phyloP scores from a whole-genome alignment of 75 land plant genomes.

The Picea glauca region DNA sequence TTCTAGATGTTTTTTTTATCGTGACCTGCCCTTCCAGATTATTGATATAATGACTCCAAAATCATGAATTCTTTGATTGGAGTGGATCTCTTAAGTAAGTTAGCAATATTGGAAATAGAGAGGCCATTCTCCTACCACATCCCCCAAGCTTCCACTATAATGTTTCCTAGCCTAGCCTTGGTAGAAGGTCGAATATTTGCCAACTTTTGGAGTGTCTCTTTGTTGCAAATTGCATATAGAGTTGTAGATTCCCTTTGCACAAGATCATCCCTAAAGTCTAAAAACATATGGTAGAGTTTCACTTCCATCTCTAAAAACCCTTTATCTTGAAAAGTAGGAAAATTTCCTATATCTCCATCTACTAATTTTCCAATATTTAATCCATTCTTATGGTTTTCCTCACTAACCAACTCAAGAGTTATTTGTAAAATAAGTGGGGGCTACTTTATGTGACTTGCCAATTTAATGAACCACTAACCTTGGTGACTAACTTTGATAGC shows the following conservation, averaged over 20 bases:
- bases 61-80: slow-evolving; percentile 53
- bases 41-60: too few relatives aligned
- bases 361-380: background rate
- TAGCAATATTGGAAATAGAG: slow-evolving; percentile 61
- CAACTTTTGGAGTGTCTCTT: slow-evolving; percentile 62
- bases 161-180: slow-evolving; percentile 66
- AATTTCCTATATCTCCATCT: slow-evolving; percentile 23
- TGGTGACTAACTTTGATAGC: too few relatives aligned
- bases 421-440: too few relatives aligned
- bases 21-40: too few relatives aligned
- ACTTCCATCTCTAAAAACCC: slow-evolving; percentile 61
- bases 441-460: too few relatives aligned
- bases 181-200: slow-evolving; percentile 68
- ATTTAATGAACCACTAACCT: too few relatives aligned
- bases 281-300: slow-evolving; percentile 47
- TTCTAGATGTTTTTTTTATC: too few relatives aligned
- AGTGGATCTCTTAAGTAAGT: slow-evolving; percentile 53
- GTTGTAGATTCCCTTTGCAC: slow-evolving; percentile 63
- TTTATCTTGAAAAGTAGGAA: slow-evolving; percentile 20
- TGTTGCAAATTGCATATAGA: slow-evolving; percentile 84
- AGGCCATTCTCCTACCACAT: slow-evolving; percentile 73
- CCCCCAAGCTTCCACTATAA: slow-evolving; percentile 82
- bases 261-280: slow-evolving; percentile 52
- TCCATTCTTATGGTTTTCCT: too few relatives aligned
- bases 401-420: too few relatives aligned